Base-by-base conservation (phyloP, 306 rosid genomes). In the Quercus parvula region DNA sequence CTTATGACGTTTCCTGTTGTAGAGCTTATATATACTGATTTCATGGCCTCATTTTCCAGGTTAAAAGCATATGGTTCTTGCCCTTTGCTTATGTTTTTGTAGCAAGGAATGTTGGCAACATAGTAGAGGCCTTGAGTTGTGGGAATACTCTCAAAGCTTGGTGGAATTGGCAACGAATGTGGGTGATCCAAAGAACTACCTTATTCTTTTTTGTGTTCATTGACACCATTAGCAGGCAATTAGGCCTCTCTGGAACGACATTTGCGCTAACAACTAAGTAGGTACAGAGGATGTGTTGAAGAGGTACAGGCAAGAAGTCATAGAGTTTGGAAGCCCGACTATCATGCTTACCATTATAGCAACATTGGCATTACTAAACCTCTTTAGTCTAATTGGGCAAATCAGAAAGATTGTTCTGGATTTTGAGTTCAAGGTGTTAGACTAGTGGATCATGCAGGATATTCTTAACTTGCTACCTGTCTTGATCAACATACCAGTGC, bases 31-130 rank as follows among this genome's bases (percentile, higher is more conserved):
- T 12, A 49, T 49, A 49, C 17, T 49, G 17, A 49, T 12, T 2
- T 49, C 54, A 49, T 49, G 54, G 14, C 54, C 30, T 44, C 58
- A 44, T 77, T 24, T 56, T 81, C 82, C 82, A 87, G 91, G 72
- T 80, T 28, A 77, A 82, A 71, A 89, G 91, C 81, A 78, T 74
- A 30, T 93, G 98, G 97, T 82, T 83, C 78, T 20, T 88, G 58
- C 89, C 98, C 3, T 94, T 89, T 73, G 88, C 87, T 11, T 91
- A 94, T 68, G 90, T 86, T 14, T 88, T 88, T 71, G 30, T 93
- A 38, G 87, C 89, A 52, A 84, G 66, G 11, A 76, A 73, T 15
- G 46, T 55, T 38, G 85, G 70, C 79, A 86, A 91, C 77, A 58
- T 90, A 30, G 77, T 17, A 14, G 97, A 93, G 84, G 70, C 75